Evolutionary conservation across 169 alveolate genomes (phyloP), one percentile per base, ranked within the genome.

Genomic region (Plasmodium fragile): DNA sequence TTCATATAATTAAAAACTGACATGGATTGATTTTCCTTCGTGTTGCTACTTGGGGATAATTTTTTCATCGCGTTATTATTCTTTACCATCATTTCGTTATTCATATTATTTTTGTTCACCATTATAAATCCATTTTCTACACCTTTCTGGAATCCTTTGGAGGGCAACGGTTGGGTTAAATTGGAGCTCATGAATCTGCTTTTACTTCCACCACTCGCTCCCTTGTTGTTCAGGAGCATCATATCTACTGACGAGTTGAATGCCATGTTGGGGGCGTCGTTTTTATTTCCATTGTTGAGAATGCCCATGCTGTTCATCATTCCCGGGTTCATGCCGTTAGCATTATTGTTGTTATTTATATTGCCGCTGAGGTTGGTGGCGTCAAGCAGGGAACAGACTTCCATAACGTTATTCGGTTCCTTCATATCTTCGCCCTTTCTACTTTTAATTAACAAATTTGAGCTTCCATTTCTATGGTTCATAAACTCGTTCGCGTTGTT

Each of bases 351-450:
- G 55, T 30, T 30, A 8, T 32, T 39, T 11, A 5, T 77, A n/a
- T 34, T 43, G 34, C 32, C 73, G 41, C 36, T 65, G 1, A 25
- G 3, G 75, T n/a, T 65, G n/a, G 4, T 7, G 41, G 36, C 36
- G 13, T 89, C 81, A 8, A 59, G 55, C 72, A 39, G 32, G 32
- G 52, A 22, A 18, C 45, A 32, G 10, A 1, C 5, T 8, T 52
- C 69, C 28, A 55, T 73, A 8, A 1, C 25, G 52, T 32, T 65
- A 53, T 43, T 43, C 16, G 53, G 18, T 7, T 83, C 80, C 32
- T 73, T 85, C 79, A 4, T 13, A 8, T 85, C 84, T 32, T 85
- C 93, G 7, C 49, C 49, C 79, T 85, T 85, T 75, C 84, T 85
- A 75, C 34, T 77, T 43, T 75, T 85, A 73, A 30, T 53, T 75